phyloP scores from a whole-genome alignment of 306 rosid species.

The Fragaria ananassa region DNA sequence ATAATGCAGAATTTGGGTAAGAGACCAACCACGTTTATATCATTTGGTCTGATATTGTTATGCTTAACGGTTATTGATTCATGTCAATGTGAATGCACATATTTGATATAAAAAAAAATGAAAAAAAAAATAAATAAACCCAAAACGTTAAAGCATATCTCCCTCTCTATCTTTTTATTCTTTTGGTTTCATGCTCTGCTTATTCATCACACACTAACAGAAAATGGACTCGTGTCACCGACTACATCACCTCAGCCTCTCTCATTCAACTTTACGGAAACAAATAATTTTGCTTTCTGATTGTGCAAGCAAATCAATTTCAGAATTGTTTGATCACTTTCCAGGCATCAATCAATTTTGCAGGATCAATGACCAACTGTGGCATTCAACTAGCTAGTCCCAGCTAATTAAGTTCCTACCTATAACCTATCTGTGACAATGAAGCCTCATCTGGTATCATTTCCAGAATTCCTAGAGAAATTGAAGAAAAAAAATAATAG shows the following conservation, averaged over 20 bases:
- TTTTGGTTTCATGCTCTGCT: neutral
- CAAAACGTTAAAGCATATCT: neutral
- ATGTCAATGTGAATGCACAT: neutral
- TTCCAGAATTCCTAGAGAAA: neutral
- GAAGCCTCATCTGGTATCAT: neutral
- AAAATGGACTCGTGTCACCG: conserved; percentile 2
- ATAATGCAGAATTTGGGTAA: no score
- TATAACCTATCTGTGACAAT: neutral
- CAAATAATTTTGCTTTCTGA: neutral
- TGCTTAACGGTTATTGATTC: neutral
- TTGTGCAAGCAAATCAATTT: neutral
- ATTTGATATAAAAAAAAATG: neutral
- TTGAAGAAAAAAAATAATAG: no score
- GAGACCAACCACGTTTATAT: no score
- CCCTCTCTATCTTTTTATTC: neutral
- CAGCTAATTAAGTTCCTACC: no score
- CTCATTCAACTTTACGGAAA: neutral
- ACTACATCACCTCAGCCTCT: conserved; percentile 6
- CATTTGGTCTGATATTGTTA: no score
- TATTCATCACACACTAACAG: conserved; percentile 9
- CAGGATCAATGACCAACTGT: neutral
- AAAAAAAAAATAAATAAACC: neutral
- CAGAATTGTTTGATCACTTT: neutral
- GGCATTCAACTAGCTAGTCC: neutral
- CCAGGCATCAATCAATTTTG: neutral